phyloP scores from a whole-genome alignment of 202 grass and related monocot species.

The Schoenoplectus triqueter region DNA sequence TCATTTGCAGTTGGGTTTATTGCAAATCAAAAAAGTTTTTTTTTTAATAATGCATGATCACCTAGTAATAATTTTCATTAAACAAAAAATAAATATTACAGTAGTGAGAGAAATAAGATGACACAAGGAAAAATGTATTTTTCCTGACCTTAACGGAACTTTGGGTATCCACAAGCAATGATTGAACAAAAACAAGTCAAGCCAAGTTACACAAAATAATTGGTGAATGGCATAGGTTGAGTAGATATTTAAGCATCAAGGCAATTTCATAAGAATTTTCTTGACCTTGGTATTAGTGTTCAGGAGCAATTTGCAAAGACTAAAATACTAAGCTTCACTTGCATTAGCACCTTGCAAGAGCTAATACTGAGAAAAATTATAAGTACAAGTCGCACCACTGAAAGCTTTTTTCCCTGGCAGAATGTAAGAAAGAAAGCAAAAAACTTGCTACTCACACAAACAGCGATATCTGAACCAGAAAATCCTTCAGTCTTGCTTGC shows the following conservation, averaged over 20 bases:
- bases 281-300: not conserved
- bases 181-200: conserved; percentile 9
- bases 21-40: not conserved
- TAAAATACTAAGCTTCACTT: not conserved
- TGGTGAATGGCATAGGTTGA: not conserved
- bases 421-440: not conserved
- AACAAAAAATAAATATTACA: not conserved
- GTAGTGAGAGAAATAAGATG: not conserved
- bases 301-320: conserved; percentile 8
- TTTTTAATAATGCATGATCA: not conserved
- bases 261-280: not conserved
- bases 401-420: not conserved
- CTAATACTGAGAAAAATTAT: not conserved
- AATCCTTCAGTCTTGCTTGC: conserved; percentile 73
- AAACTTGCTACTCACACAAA: conserved; percentile 69
- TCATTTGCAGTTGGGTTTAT: not conserved
- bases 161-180: not conserved
- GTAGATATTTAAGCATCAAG: not conserved
- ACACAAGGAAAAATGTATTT: not conserved
- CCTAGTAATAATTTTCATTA: not conserved
- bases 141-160: not conserved
- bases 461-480: conserved; percentile 89
- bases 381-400: not conserved
- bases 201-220: not conserved
- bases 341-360: not conserved